Evolutionary conservation across 2,329 filamentous ascomycete genomes (phyloP).

Genomic region (Coniella vitis): DNA sequence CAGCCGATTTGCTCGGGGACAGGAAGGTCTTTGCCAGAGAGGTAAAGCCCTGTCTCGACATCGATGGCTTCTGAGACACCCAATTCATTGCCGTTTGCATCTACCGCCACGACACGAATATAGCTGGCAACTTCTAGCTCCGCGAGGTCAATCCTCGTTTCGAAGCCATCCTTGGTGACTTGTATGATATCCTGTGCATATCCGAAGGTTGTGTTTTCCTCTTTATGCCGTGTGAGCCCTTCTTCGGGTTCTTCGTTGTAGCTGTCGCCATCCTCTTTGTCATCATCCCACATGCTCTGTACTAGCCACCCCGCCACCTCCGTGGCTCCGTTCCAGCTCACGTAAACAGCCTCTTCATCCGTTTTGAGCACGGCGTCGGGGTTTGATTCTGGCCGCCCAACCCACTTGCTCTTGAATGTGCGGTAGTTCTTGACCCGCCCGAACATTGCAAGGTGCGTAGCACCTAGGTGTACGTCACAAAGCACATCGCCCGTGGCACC

Average conservation of each 20-base stretch:
- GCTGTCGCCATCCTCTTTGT: not conserved
- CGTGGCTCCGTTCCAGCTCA: constrained; percentile 3
- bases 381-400: not conserved
- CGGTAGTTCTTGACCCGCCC: constrained; percentile 3
- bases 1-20: constrained; percentile 1
- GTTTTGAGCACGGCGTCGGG: not conserved
- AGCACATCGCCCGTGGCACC: not conserved
- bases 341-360: not conserved
- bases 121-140: not conserved
- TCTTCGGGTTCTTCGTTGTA: not conserved
- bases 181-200: not conserved
- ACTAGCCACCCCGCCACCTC: not conserved
- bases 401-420: constrained; percentile 1
- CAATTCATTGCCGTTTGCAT: not conserved
- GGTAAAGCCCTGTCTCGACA: not conserved
- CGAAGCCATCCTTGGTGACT: not conserved
- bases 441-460: not conserved
- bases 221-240: no score
- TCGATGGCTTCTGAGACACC: constrained; percentile 1
- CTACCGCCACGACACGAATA: not conserved
- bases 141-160: constrained; percentile 15
- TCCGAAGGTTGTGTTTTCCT: not conserved
- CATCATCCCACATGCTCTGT: not conserved
- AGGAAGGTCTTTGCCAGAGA: constrained; percentile 2
- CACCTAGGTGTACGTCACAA: not conserved